Evolutionary conservation across 2,329 filamentous ascomycete species (phyloP), one percentile per base, ranked within the genome.

Genomic region (Aaosphaeria arxii): DNA sequence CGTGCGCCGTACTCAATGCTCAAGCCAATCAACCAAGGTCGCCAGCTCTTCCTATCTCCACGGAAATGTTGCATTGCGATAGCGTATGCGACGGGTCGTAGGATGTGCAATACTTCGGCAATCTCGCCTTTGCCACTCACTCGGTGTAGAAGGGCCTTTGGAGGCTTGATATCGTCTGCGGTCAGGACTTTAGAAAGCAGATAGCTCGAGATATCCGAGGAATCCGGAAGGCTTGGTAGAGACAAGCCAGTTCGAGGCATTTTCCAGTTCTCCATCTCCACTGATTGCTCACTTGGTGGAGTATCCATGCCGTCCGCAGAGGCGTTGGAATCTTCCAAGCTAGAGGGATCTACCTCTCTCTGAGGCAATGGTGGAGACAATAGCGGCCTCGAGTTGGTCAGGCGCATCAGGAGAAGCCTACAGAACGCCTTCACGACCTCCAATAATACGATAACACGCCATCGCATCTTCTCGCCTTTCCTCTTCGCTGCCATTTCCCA

Each of bases 401-500:
- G 80, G 39, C 87, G 84, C 64, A 96, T 76, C 44, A 97, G 77
- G 33, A 95, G 73, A 42, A 96, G 74, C 45, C 89, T 79, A 67
- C 92, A 96, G 6, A 94, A 58, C 2, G 92, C 91, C 71, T 97
- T 97, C 64, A 94, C 76, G 1, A 83, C 80, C 72, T 99, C 94
- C 24, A 99, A 77, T 4, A 95, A 66, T 7, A 97, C 85, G 5
- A 97, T 84, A 0, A 95, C 84, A 44, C 89, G 85, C 94, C 94
- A 99, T 30, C 91, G 83, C 29, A 86, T 73, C 62, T 82, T 84
- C 69, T 95, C 91, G 13, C 89, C 88, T 53, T 85, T 85, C 43
- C 92, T 82, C 72, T 95, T 95, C 30, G 91, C 91, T 30, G 88
- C 83, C 94, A 99, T 99, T 70, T 99, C 94, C 81, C 92, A 94